These are phyloP conservation scores for Mycocentrospora acerina DNA, from an alignment of 2,329 filamentous ascomycete genomes.

Conservation along the genomic window DNA sequence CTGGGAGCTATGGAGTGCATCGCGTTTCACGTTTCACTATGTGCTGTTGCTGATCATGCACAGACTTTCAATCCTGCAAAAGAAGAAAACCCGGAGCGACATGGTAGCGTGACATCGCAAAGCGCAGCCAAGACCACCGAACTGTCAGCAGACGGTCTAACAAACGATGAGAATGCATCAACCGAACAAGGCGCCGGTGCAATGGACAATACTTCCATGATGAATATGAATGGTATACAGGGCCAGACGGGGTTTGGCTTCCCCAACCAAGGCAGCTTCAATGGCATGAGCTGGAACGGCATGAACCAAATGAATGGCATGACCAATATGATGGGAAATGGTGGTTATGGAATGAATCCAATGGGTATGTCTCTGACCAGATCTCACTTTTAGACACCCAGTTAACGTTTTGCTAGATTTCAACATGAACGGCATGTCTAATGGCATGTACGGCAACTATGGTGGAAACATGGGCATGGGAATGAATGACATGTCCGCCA, in stretches of 20 bases:
- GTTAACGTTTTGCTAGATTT: constrained; percentile 27
- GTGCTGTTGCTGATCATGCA: constrained; percentile 14
- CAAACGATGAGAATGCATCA: constrained; percentile 17
- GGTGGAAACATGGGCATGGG: constrained; percentile 68
- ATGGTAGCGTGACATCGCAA: constrained; percentile 20
- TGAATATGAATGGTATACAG: constrained; percentile 26
- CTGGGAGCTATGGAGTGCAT: constrained; percentile 18
- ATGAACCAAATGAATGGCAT: constrained; percentile 48
- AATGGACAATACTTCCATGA: constrained; percentile 23
- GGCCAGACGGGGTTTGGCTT: constrained; percentile 46
- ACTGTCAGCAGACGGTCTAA: constrained; percentile 17
- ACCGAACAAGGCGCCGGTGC: constrained; percentile 21
- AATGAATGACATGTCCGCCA: constrained; percentile 71
- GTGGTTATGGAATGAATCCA: constrained; percentile 50
- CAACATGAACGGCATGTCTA: constrained; percentile 75
- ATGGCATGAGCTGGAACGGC: constrained; percentile 63
- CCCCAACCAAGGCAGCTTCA: constrained; percentile 49
- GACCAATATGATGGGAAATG: constrained; percentile 65
- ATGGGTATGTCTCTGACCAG: constrained; percentile 70
- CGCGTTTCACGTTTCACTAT: not conserved
- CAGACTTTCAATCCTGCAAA: constrained; percentile 18
- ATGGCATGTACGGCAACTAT: constrained; percentile 78
- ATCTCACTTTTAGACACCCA: constrained; percentile 9
- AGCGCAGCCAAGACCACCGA: constrained; percentile 17
- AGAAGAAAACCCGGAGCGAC: constrained; percentile 13